Evolutionary conservation across 148 eudicot species (phyloP), one percentile per base, ranked within the genome.

Genomic region (Rhododendron simsii): DNA sequence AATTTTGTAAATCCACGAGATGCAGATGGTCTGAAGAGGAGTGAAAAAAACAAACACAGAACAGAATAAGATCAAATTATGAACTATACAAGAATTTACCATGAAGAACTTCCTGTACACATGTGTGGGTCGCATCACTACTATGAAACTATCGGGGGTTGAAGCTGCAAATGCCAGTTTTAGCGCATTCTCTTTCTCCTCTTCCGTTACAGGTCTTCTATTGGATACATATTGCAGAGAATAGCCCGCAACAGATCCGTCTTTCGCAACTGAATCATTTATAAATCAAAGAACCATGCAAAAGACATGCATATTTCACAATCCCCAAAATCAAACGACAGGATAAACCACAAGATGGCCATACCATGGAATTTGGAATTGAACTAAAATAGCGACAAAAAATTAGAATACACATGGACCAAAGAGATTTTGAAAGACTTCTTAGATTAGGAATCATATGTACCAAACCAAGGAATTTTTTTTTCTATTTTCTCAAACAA

Each of bases 41-140:
- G 15, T n/a, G 1, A 11, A 26, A 67, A 65, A 26, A 2, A 26
- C 30, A 10, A 9, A 9, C 74, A 9, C 6, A 1, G 0, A 10
- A 26, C 33, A 26, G 16, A 3, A 67, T n/a, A 9, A 0, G 4
- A 67, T 37, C 28, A 21, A 39, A 61, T 47, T 28, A 18, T 14
- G 74, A 30, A 37, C 41, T 37, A 83, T 73, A 73, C 11, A 13
- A 44, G 33, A 71, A 23, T 4, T 90, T 87, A 92, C 93, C 92
- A 91, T 28, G 44, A 61, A 86, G 86, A 90, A 93, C 63, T 86
- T 83, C 76, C 51, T 89, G 88, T 88, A 82, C 12, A 87, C 93
- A 65, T 86, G 76, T 14, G 91, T 76, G 33, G 90, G 86, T 78
- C 83, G 77, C 92, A 91, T 88, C 21, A 88, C 85, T 57, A 86